Conservation (phyloP, 2,329 filamentous ascomycete species). For the Penicillium sp. region DNA sequence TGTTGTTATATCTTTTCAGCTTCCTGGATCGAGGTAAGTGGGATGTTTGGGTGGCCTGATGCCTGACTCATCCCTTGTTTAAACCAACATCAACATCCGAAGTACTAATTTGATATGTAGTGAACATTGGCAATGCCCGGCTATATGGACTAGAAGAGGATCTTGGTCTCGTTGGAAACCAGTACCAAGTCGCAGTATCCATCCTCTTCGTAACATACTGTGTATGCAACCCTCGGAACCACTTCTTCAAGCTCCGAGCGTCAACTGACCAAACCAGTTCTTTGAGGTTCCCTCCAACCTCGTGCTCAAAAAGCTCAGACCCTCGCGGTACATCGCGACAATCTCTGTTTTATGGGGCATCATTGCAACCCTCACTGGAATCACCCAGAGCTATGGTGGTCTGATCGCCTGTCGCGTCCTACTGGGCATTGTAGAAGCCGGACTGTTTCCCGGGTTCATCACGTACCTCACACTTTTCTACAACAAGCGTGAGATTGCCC, state of each 20-base stretch:
- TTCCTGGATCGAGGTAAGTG: slow-evolving; percentile 65
- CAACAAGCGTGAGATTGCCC: slow-evolving; percentile 69
- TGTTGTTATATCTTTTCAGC: slow-evolving; percentile 66
- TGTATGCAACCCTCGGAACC: slow-evolving; percentile 33
- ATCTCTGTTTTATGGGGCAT: slow-evolving; percentile 64
- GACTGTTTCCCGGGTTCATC: slow-evolving; percentile 68
- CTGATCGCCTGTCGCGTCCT: slow-evolving; percentile 70
- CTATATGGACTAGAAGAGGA: slow-evolving; percentile 67
- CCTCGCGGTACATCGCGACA: slow-evolving; percentile 57
- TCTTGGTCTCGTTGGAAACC: slow-evolving; percentile 60
- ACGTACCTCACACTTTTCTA: slow-evolving; percentile 77
- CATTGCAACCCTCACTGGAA: slow-evolving; percentile 57
- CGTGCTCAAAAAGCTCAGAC: slow-evolving; percentile 63
- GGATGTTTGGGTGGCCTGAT: not conserved
- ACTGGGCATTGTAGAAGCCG: slow-evolving; percentile 69
- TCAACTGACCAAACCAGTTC: slow-evolving; percentile 27
- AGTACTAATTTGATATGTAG: slow-evolving; percentile 33
- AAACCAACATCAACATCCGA: not conserved
- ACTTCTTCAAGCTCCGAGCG: not conserved
- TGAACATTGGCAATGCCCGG: slow-evolving; percentile 73
- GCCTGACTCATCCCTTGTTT: slow-evolving; percentile 1
- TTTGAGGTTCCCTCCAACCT: slow-evolving; percentile 69
- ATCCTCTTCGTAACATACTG: slow-evolving; percentile 69
- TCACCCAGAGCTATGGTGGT: slow-evolving; percentile 65
- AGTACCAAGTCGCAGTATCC: slow-evolving; percentile 70